Base-by-base conservation (phyloP, 2,329 filamentous ascomycete genomes). In the Microascus cirrosus region DNA sequence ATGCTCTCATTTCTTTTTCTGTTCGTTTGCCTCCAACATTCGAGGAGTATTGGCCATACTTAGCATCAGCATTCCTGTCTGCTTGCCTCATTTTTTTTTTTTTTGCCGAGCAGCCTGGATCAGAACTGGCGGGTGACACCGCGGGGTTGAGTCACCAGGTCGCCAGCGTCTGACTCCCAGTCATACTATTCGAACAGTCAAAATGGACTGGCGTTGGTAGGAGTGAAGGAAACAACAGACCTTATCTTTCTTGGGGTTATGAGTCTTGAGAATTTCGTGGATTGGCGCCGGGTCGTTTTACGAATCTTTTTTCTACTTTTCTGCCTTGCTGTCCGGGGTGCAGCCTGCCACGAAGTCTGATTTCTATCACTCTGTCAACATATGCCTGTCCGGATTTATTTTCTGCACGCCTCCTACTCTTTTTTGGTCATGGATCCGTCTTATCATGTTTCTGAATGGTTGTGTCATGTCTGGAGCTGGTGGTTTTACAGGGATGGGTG, bases 321-420 rank as follows among this genome's bases (percentile, higher is more conserved):
- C 42, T 36, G 42, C 36, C 54, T 45, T 56, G 55, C 55, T 56
- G 42, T 56, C 55, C 36, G 55, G n/a, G 55, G 35, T 51, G 42
- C 55, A 42, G 24, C 50, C 55, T 36, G 45, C 22, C 12, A 50
- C 24, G 45, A 50, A 50, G 20, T 50, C 12, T 50, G n/a, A 34
- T 28, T 56, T 36, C 45, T 24, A 52, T 57, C 3, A 13, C 15
- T 20, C 13, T 52, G 20, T 20, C 24, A 25, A 13, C 35, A 11
- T n/a, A 22, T 53, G 10, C 39, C 24, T 32, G 48, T 52, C 50
- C 50, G 34, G 28, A 34, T 55, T 25, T 20, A 11, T 25, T 18
- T 53, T 34, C 22, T 53, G 42, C 42, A 36, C 25, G n/a, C 18
- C 51, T 12, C 39, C 20, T 20, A 12, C 18, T 50, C 20, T 7